phyloP scores from a whole-genome alignment of 345 rosid genomes.

The rapeseed (Brassica napus) region Da-Ae NC_063441.1:19636001-19636500 shows the following conservation, averaged over 20 bases:
- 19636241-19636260: slow-evolving; percentile 61
- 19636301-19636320: slow-evolving; percentile 59
- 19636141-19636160: background rate
- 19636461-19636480: too few species aligned
- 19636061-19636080: slow-evolving; percentile 55
- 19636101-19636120: slow-evolving; percentile 46
- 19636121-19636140: background rate
- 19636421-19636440: background rate
- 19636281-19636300: slow-evolving; percentile 64
- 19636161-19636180: background rate
- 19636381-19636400: background rate
- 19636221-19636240: slow-evolving; percentile 75
- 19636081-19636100: slow-evolving; percentile 71
- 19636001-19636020: slow-evolving; percentile 66
- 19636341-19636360: slow-evolving; percentile 83
- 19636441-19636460: too few species aligned
- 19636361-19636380: slow-evolving; percentile 53
- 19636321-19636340: slow-evolving; percentile 90
- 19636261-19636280: slow-evolving; percentile 71
- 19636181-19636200: slow-evolving; percentile 56
- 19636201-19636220: slow-evolving; percentile 59
- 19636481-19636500: too few species aligned
- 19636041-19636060: slow-evolving; percentile 59
- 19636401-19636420: background rate
- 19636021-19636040: slow-evolving; percentile 60